Evolutionary conservation across 1,284 basidiomycete species (phyloP).

Genomic region (Rhizoctonia solani): DNA sequence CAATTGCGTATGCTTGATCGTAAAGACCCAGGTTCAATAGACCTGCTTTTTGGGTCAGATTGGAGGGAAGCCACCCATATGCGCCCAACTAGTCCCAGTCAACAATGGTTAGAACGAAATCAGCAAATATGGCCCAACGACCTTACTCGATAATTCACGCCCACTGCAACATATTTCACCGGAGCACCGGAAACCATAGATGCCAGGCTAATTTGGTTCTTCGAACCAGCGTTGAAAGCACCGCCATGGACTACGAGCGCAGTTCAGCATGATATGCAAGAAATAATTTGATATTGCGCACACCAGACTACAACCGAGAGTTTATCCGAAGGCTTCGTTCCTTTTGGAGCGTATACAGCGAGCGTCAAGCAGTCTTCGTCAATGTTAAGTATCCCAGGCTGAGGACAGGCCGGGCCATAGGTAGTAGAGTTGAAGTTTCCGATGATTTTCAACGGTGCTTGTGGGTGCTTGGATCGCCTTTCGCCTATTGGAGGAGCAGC

Average conservation of each 20-base stretch:
- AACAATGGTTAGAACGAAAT: not conserved
- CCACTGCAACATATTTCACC: not conserved
- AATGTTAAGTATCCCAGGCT: not conserved
- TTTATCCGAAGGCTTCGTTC: not conserved
- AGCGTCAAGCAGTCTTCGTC: constrained; percentile 14
- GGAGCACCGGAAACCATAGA: constrained; percentile 10
- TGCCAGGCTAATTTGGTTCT: not conserved
- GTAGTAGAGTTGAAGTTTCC: not conserved
- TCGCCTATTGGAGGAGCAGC: constrained; percentile 29
- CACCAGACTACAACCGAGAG: constrained; percentile 18
- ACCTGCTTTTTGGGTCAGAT: constrained; percentile 11
- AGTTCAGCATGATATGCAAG: not conserved
- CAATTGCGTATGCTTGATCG: constrained; percentile 15
- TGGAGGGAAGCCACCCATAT: constrained; percentile 18
- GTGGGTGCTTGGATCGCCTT: constrained; percentile 7
- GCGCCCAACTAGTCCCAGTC: constrained; percentile 7
- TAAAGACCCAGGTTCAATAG: constrained; percentile 12
- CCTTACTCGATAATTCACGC: constrained; percentile 20
- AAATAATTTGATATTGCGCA: not conserved
- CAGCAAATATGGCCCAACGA: not conserved
- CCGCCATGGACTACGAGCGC: constrained; percentile 26
- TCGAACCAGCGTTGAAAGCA: constrained; percentile 21
- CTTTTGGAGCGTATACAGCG: constrained; percentile 10
- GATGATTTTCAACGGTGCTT: constrained; percentile 4
- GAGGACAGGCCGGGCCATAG: constrained; percentile 14